Evolutionary conservation across 2,329 filamentous ascomycete genomes (phyloP).

Genomic region (Balansia obtecta): DNA sequence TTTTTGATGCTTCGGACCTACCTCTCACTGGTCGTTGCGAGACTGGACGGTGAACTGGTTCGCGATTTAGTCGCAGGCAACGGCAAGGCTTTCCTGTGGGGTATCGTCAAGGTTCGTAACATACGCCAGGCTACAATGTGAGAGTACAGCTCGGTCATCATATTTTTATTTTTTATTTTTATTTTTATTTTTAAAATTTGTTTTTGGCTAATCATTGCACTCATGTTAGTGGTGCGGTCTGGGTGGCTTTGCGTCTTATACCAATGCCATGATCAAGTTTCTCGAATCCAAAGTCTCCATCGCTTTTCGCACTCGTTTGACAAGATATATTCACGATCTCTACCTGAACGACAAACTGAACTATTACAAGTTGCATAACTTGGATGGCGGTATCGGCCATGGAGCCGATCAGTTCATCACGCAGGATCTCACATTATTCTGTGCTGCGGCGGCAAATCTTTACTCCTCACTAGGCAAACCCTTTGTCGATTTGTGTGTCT

Average conservation of each 20-base stretch:
- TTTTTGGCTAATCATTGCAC: not conserved
- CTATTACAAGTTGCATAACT: constrained; percentile 88
- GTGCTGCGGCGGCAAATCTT: constrained; percentile 77
- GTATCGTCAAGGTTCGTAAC: constrained; percentile 58
- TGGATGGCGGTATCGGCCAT: constrained; percentile 86
- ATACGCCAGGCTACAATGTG: too few relatives aligned
- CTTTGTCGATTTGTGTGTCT: constrained; percentile 90
- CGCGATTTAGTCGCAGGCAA: constrained; percentile 92
- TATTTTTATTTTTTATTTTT: too few relatives aligned
- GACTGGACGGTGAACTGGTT: constrained; percentile 91
- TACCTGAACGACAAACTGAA: constrained; percentile 92
- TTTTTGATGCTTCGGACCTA: constrained; percentile 92
- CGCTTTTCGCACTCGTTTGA: constrained; percentile 88
- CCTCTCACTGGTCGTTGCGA: constrained; percentile 81
- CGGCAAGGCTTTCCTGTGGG: constrained; percentile 76
- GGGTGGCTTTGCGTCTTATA: constrained; percentile 87
- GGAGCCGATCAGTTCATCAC: constrained; percentile 96
- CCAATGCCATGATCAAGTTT: constrained; percentile 98
- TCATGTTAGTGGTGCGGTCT: constrained; percentile 68
- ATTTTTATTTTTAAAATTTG: too few relatives aligned
- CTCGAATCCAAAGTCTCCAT: constrained; percentile 97
- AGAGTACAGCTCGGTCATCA: not conserved
- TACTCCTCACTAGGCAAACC: constrained; percentile 98
- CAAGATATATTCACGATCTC: constrained; percentile 91
- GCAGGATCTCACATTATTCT: constrained; percentile 91